A percentile compares a stretch with the other conserved stretches of the same genome.
Evolutionary conservation across 352 stramenopile species (phyloP).

Genomic region (Globisporangium nunn): DNA sequence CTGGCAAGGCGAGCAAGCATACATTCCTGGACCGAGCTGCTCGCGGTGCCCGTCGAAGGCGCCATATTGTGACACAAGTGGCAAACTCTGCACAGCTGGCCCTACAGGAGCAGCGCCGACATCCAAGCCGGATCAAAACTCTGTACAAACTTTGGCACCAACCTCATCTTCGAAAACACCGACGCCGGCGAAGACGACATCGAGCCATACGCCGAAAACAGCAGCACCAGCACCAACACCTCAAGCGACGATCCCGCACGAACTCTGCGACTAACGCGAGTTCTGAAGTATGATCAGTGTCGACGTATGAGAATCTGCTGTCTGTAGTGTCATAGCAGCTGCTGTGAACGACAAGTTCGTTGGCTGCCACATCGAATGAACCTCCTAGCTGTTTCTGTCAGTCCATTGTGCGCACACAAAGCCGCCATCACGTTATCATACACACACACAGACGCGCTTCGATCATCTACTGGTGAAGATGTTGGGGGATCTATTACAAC

Average conservation of each 20-base stretch:
- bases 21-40: conserved; percentile 23
- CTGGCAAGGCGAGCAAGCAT: conserved; percentile 24
- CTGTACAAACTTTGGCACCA: not conserved
- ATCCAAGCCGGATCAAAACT: conserved; percentile 7
- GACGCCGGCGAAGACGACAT: conserved; percentile 11
- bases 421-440: not conserved
- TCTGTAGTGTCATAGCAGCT: too few species aligned
- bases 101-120: conserved; percentile 8
- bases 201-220: conserved; percentile 1
- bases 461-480: too few species aligned
- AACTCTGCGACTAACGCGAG: conserved; percentile 8
- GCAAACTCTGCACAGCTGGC: conserved; percentile 24
- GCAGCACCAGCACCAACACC: conserved; percentile 7
- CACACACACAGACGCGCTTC: too few species aligned
- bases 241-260: conserved; percentile 5
- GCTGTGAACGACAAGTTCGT: not conserved
- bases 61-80: conserved; percentile 20
- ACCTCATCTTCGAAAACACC: not conserved
- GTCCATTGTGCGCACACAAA: too few species aligned
- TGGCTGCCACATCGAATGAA: not conserved
- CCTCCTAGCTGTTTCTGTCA: too few species aligned
- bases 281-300: not conserved
- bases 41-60: conserved; percentile 25
- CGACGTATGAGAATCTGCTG: not conserved
- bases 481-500: conserved; percentile 5